phyloP scores from a whole-genome alignment of 257 asterid species.

The Avicennia marina region DNA sequence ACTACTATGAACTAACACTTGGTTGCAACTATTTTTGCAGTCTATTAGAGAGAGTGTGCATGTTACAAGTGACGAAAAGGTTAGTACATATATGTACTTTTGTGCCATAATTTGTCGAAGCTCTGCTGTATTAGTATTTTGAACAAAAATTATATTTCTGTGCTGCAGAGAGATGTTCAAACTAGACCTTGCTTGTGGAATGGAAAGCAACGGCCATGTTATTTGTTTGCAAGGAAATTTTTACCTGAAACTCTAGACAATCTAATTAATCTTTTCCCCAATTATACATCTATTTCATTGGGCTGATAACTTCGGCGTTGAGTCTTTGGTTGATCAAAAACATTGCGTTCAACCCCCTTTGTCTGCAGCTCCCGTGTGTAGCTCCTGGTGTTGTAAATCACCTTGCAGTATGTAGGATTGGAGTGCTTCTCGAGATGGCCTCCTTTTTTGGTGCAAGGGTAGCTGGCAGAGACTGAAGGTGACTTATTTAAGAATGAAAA shows the following conservation, averaged over 20 bases:
- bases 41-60: constrained; percentile 71
- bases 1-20: constrained; percentile 14
- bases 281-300: neutral
- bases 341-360: constrained; percentile 33
- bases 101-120: neutral
- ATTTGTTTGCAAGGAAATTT: neutral
- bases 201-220: constrained; percentile 49
- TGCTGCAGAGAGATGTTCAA: constrained; percentile 58
- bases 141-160: neutral
- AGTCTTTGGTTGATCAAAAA: constrained; percentile 59
- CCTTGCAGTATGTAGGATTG: constrained; percentile 13
- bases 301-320: constrained; percentile 21
- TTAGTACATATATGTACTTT: constrained; percentile 21
- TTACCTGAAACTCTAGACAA: neutral
- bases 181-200: constrained; percentile 83
- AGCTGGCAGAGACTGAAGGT: constrained; percentile 11
- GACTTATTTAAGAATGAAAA: constrained; percentile 13
- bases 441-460: constrained; percentile 21
- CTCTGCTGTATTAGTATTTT: neutral
- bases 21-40: constrained; percentile 45
- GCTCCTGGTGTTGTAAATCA: constrained; percentile 38
- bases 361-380: constrained; percentile 19
- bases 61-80: constrained; percentile 77
- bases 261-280: neutral
- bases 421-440: constrained; percentile 24